phyloP scores from a whole-genome alignment of 768 basidiomycete genomes.

The Leccinum disarticulatum region DNA sequence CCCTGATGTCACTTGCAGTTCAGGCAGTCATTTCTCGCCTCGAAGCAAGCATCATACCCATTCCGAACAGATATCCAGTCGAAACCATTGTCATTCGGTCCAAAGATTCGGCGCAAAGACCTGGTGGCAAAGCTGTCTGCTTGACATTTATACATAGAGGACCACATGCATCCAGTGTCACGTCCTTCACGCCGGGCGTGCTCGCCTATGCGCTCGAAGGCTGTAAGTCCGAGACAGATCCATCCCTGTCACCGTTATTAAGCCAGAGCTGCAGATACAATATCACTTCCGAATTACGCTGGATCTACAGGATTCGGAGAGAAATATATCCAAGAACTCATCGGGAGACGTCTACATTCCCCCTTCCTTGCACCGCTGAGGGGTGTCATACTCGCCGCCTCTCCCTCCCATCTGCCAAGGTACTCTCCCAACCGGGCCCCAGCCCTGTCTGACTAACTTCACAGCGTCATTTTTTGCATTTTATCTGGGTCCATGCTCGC shows the following conservation, averaged over 20 bases:
- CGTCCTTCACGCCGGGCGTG: constrained; percentile 44
- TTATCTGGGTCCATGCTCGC: too few relatives aligned
- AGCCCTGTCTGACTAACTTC: too few relatives aligned
- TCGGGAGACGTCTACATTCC: constrained; percentile 34
- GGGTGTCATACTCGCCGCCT: too few relatives aligned
- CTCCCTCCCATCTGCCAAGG: too few relatives aligned
- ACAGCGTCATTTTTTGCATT: too few relatives aligned
- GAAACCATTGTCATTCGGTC: constrained; percentile 56
- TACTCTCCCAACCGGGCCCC: too few relatives aligned
- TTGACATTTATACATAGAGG: constrained; percentile 63
- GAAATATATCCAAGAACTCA: constrained; percentile 47
- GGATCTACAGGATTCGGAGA: constrained; percentile 70
- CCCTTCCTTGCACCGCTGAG: too few relatives aligned
- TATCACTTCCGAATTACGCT: constrained; percentile 65
- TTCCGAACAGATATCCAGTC: constrained; percentile 49
- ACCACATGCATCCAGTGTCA: constrained; percentile 51
- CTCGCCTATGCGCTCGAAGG: constrained; percentile 56
- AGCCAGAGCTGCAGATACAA: constrained; percentile 41
- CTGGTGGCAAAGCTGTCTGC: constrained; percentile 37
- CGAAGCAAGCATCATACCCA: constrained; percentile 42
- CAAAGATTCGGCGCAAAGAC: constrained; percentile 14
- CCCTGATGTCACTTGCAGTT: constrained; percentile 34
- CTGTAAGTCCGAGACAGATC: constrained; percentile 42
- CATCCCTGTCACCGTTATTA: not conserved
- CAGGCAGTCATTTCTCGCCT: constrained; percentile 41